Conservation (phyloP, 2,329 filamentous ascomycete genomes). For the Beauveria pseudobassiana region DNA sequence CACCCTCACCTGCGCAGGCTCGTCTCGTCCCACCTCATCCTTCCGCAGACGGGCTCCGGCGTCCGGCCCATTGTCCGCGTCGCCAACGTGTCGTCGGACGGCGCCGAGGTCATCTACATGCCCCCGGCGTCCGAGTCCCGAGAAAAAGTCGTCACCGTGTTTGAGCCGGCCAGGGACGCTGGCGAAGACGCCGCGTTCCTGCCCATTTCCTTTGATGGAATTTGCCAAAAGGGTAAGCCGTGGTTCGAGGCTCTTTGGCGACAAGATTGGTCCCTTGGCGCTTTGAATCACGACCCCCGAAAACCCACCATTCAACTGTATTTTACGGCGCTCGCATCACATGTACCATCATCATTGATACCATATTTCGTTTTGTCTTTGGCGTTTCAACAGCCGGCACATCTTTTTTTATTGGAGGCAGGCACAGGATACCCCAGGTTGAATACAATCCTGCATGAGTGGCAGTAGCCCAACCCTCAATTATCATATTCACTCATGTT, state of each 20-base stretch:
- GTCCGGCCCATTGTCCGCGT: constrained; percentile 18
- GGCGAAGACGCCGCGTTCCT: constrained; percentile 15
- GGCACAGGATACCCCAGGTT: constrained; percentile 1
- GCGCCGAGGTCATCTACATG: constrained; percentile 18
- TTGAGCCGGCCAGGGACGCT: constrained; percentile 5
- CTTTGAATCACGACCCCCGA: background rate
- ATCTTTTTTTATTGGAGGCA: background rate
- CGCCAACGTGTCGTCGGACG: background rate
- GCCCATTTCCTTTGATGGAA: constrained; percentile 24
- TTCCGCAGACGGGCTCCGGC: constrained; percentile 9
- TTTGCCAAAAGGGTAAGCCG: constrained; percentile 24
- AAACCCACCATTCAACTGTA: background rate
- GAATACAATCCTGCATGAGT: background rate
- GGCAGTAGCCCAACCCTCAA: constrained; percentile 1
- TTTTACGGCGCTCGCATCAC: background rate
- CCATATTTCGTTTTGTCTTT: background rate
- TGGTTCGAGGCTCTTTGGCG: constrained; percentile 29
- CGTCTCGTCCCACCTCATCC: constrained; percentile 20
- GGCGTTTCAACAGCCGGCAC: constrained; percentile 6
- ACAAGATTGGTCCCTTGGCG: constrained; percentile 23
- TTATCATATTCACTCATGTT: background rate
- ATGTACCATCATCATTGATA: constrained; percentile 2
- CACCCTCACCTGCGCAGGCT: constrained; percentile 24
- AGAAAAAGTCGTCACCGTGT: constrained; percentile 12
- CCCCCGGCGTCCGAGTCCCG: constrained; percentile 4